These are phyloP conservation scores for Rosa rugosa DNA, from an alignment of 306 rosid genomes.

Conservation along the genomic window DNA sequence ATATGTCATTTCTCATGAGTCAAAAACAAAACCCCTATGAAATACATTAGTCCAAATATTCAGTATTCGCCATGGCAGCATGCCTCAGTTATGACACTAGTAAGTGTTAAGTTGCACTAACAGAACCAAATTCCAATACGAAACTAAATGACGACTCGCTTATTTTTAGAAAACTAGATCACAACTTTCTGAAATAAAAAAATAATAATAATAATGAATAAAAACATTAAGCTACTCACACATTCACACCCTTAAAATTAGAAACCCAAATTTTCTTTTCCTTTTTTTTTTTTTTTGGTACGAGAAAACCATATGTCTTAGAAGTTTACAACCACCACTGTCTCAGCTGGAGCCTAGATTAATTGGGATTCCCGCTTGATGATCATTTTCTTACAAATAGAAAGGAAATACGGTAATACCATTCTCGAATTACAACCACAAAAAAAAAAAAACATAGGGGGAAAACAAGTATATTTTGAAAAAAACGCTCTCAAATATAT, in stretches of 20 bases:
- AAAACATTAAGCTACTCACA: no score
- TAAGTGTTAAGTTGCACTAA: not conserved
- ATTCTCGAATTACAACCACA: not conserved
- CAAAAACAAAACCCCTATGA: not conserved
- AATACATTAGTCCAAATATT: not conserved
- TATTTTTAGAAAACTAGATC: not conserved
- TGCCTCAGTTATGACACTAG: not conserved
- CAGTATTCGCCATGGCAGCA: not conserved
- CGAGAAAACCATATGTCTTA: not conserved
- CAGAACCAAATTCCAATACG: not conserved
- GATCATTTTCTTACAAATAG: not conserved
- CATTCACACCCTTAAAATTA: no score
- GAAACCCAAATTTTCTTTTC: no score
- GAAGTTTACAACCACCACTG: not conserved
- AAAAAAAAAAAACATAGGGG: not conserved
- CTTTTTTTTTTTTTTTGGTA: no score
- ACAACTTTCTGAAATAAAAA: not conserved
- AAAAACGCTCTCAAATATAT: not conserved
- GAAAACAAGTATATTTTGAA: not conserved
- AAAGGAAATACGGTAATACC: constrained; percentile 6
- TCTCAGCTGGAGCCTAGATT: not conserved
- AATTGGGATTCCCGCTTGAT: not conserved
- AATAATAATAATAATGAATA: no score
- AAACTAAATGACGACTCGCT: not conserved
- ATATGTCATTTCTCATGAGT: not conserved